phyloP scores from a whole-genome alignment of 306 rosid species.

The Sesbania bispinosa region DNA sequence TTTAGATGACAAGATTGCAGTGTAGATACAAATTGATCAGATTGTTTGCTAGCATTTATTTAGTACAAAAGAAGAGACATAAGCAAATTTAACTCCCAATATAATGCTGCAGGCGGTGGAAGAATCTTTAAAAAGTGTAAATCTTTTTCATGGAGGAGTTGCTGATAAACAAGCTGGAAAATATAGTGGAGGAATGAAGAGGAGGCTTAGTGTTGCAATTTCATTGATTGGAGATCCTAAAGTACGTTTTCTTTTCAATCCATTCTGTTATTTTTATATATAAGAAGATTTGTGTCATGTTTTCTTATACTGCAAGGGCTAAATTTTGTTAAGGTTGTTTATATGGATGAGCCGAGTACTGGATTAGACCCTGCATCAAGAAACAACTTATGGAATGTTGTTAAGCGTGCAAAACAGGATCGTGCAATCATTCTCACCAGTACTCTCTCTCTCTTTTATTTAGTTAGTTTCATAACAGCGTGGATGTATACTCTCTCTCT shows the following conservation, averaged over 20 bases:
- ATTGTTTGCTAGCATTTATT: background rate
- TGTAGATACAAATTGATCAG: background rate
- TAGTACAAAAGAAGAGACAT: background rate
- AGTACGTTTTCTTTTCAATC: constrained; percentile 35
- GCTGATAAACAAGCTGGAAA: constrained; percentile 81
- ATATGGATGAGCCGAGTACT: constrained; percentile 94
- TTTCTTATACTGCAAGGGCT: background rate
- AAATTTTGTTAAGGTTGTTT: constrained; percentile 59
- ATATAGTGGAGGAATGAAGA: constrained; percentile 97
- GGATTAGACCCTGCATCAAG: constrained; percentile 93
- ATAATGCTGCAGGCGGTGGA: constrained; percentile 76
- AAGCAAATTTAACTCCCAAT: background rate
- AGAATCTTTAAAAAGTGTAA: constrained; percentile 79
- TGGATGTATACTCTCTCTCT: background rate
- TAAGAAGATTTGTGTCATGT: background rate
- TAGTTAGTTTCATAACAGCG: background rate
- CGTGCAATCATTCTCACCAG: constrained; percentile 93
- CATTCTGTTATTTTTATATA: no score
- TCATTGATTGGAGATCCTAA: constrained; percentile 87
- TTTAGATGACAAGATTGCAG: background rate
- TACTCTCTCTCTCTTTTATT: constrained; percentile 24
- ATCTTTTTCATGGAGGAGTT: constrained; percentile 73
- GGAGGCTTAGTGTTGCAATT: constrained; percentile 93
- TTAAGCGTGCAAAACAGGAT: constrained; percentile 76
- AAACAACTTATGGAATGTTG: constrained; percentile 78